phyloP scores from a whole-genome alignment of 2,329 filamentous ascomycete species.

The Sporothrix dimorphospora region DNA sequence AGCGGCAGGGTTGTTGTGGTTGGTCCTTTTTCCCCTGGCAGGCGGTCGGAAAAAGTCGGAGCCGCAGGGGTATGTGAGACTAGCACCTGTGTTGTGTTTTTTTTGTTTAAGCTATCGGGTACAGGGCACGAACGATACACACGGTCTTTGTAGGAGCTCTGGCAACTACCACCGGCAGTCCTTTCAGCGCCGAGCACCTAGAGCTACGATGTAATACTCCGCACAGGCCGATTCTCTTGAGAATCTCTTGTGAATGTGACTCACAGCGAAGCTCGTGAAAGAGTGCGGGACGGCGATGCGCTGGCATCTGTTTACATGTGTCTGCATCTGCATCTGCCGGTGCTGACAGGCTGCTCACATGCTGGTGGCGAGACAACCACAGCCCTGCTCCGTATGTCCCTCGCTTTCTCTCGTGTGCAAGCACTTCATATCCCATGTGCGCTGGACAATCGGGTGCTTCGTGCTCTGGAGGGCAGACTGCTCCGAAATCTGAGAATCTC shows the following conservation, averaged over 20 bases:
- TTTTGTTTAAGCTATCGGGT: neutral
- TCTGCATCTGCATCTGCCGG: neutral
- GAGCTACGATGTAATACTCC: neutral
- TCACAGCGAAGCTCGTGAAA: constrained; percentile 20
- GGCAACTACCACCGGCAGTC: neutral
- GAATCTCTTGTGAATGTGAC: constrained; percentile 17
- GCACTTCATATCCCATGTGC: neutral
- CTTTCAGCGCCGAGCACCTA: neutral
- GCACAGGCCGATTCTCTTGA: neutral
- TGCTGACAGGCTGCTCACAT: neutral
- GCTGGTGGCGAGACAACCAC: neutral
- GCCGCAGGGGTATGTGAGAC: constrained; percentile 2
- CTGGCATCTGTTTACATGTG: constrained; percentile 5
- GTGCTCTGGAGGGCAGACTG: neutral
- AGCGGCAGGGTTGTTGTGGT: neutral
- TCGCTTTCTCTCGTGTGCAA: neutral
- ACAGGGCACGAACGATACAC: neutral
- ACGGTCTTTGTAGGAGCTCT: neutral
- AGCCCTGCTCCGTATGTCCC: neutral
- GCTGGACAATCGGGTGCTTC: neutral
- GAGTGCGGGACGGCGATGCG: neutral
- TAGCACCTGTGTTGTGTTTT: neutral
- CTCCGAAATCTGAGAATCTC: constrained; percentile 3
- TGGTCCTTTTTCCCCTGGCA: neutral
- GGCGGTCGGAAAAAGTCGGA: constrained; percentile 26